These are phyloP conservation scores for Penicillium macrosclerotiorum DNA, from an alignment of 495 filamentous ascomycete species.

Conservation along the genomic window DNA sequence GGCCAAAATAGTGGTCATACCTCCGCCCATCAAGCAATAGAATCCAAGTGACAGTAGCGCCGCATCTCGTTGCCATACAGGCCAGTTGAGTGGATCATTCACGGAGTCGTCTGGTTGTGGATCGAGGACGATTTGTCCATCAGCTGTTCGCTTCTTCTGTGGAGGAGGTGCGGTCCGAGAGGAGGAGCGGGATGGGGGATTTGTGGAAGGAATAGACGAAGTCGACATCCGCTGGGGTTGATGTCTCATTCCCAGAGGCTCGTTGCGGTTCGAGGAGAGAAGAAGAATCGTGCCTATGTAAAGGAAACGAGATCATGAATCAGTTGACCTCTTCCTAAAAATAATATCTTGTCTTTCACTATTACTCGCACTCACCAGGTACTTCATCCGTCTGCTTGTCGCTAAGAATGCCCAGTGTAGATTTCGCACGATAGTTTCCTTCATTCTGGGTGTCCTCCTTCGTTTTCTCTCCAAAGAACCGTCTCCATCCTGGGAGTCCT, in stretches of 20 bases:
- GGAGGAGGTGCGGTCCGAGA: slow-evolving; percentile 34
- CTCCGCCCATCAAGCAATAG: slow-evolving; percentile 90
- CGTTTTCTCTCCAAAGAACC: slow-evolving; percentile 14
- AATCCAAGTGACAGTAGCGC: slow-evolving; percentile 83
- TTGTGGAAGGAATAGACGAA: slow-evolving; percentile 67
- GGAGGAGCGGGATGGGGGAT: slow-evolving; percentile 42
- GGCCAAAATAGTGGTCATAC: slow-evolving; percentile 87
- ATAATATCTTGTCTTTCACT: neutral
- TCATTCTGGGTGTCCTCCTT: neutral
- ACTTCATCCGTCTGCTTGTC: slow-evolving; percentile 85
- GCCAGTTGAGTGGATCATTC: slow-evolving; percentile 96
- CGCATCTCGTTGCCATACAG: slow-evolving; percentile 73
- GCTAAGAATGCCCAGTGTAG: slow-evolving; percentile 82
- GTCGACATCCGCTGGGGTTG: slow-evolving; percentile 70
- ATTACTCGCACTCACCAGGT: slow-evolving; percentile 61
- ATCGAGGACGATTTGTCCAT: slow-evolving; percentile 85
- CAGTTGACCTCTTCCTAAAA: neutral
- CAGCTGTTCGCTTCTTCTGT: slow-evolving; percentile 70
- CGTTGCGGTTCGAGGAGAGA: slow-evolving; percentile 71
- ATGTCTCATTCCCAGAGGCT: slow-evolving; percentile 77
- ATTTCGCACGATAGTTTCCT: slow-evolving; percentile 48
- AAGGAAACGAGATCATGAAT: neutral
- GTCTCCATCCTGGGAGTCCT: slow-evolving; percentile 19
- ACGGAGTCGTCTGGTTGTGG: slow-evolving; percentile 88
- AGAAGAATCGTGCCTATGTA: slow-evolving; percentile 74